These are phyloP conservation scores for Ceratocystis colombiana DNA, from an alignment of 2,329 filamentous ascomycete genomes.

Conservation along the genomic window DNA sequence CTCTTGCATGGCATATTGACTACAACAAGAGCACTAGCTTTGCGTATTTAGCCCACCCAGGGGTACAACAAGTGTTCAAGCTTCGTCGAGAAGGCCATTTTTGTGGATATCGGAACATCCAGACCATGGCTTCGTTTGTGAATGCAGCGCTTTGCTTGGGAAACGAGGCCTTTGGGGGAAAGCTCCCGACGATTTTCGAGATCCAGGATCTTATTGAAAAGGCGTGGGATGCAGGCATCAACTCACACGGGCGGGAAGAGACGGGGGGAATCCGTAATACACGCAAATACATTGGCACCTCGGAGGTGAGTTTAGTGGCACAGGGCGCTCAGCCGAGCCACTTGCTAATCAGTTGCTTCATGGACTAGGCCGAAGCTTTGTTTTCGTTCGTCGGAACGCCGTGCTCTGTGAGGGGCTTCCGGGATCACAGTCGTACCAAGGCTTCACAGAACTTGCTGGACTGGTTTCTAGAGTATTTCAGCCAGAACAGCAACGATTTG, in stretches of 20 bases:
- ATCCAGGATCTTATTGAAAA: slow-evolving; percentile 79
- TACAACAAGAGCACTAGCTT: slow-evolving; percentile 44
- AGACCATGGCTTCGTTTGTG: slow-evolving; percentile 78
- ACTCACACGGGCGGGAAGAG: slow-evolving; percentile 60
- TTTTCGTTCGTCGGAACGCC: slow-evolving; percentile 59
- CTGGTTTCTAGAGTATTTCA: slow-evolving; percentile 66
- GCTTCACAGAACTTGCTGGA: slow-evolving; percentile 17
- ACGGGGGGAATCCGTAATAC: slow-evolving; percentile 83
- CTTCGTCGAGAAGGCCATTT: slow-evolving; percentile 74
- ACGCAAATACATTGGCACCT: slow-evolving; percentile 89
- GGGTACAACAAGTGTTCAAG: slow-evolving; percentile 71
- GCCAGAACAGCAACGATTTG: slow-evolving; percentile 39
- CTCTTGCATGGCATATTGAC: neutral
- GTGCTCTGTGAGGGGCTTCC: slow-evolving; percentile 35
- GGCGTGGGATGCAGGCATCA: slow-evolving; percentile 81
- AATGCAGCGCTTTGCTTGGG: slow-evolving; percentile 49
- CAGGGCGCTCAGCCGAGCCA: neutral
- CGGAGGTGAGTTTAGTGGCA: slow-evolving; percentile 63
- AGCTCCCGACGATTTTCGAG: slow-evolving; percentile 64
- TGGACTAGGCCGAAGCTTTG: slow-evolving; percentile 60
- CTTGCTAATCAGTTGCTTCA: too few relatives aligned
- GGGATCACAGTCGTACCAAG: neutral
- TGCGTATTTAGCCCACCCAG: slow-evolving; percentile 70
- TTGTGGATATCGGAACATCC: slow-evolving; percentile 90
- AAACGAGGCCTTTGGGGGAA: slow-evolving; percentile 47